These are phyloP conservation scores for Ophiostoma australiae DNA, from an alignment of 2,329 filamentous ascomycete genomes.

Conservation along the genomic window DNA sequence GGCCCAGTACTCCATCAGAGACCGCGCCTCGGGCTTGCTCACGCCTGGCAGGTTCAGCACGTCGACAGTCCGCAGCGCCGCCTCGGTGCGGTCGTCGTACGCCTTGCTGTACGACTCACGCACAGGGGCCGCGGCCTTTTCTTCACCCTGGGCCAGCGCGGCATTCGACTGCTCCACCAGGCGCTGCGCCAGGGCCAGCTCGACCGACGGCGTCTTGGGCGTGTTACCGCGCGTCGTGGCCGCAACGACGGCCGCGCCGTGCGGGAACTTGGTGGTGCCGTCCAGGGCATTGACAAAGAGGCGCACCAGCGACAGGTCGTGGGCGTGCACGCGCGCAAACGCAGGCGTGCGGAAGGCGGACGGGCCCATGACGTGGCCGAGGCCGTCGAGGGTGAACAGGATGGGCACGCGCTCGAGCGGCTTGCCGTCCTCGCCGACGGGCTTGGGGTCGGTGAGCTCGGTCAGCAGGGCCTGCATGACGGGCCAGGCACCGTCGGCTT, in stretches of 20 bases:
- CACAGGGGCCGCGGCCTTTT: slow-evolving; percentile 31
- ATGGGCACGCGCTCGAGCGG: slow-evolving; percentile 49
- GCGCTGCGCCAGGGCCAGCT: slow-evolving; percentile 60
- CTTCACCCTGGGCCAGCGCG: background rate
- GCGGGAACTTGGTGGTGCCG: slow-evolving; percentile 53
- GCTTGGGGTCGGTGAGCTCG: slow-evolving; percentile 58
- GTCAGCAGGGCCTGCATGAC: slow-evolving; percentile 76
- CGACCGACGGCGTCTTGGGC: slow-evolving; percentile 59
- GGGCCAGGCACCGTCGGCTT: slow-evolving; percentile 72
- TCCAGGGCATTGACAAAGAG: slow-evolving; percentile 70
- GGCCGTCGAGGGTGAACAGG: slow-evolving; percentile 71
- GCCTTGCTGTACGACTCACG: slow-evolving; percentile 51
- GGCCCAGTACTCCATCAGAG: slow-evolving; percentile 90
- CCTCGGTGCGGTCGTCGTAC: slow-evolving; percentile 55
- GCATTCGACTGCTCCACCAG: slow-evolving; percentile 39
- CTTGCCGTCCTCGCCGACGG: slow-evolving; percentile 24
- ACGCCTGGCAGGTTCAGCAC: slow-evolving; percentile 61
- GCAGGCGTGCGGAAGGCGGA: slow-evolving; percentile 70
- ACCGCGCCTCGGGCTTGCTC: slow-evolving; percentile 67
- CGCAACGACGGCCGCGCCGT: slow-evolving; percentile 75
- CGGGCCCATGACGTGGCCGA: slow-evolving; percentile 74
- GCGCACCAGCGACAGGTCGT: slow-evolving; percentile 72
- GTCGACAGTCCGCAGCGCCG: slow-evolving; percentile 46
- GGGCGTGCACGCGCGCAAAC: slow-evolving; percentile 73
- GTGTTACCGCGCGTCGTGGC: slow-evolving; percentile 69